Evolutionary conservation across 768 basidiomycete genomes (phyloP).

Genomic region (Chiua virens): DNA sequence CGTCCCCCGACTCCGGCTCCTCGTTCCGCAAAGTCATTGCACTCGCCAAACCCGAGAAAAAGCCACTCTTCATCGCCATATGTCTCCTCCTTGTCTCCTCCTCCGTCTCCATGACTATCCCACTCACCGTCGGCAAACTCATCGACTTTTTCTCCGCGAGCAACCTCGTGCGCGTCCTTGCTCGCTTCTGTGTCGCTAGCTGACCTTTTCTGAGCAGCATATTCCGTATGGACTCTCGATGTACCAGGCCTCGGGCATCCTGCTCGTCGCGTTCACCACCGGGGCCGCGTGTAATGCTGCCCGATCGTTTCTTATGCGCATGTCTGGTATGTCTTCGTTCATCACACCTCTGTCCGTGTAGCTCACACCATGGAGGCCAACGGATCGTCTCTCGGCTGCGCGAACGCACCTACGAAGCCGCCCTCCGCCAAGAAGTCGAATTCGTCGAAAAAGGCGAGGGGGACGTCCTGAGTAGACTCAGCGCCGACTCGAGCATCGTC

Average conservation of each 20-base stretch:
- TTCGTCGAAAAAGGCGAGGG: constrained; percentile 92
- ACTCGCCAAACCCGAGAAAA: constrained; percentile 81
- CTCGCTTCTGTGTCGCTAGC: not conserved
- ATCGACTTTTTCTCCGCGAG: constrained; percentile 88
- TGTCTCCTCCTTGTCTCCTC: constrained; percentile 85
- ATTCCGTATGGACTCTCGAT: constrained; percentile 80
- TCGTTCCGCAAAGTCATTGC: constrained; percentile 74
- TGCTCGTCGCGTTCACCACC: constrained; percentile 78
- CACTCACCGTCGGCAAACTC: constrained; percentile 88
- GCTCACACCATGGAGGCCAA: constrained; percentile 48
- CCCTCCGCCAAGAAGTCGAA: constrained; percentile 87
- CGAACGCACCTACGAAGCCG: constrained; percentile 79
- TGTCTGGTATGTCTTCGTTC: constrained; percentile 55
- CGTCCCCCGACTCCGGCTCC: constrained; percentile 46
- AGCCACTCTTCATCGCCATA: constrained; percentile 71
- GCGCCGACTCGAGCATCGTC: constrained; percentile 89
- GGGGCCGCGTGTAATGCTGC: constrained; percentile 88
- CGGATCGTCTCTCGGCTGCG: constrained; percentile 88
- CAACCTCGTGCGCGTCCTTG: constrained; percentile 50
- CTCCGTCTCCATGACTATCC: constrained; percentile 87
- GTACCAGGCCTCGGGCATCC: constrained; percentile 72
- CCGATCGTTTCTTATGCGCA: constrained; percentile 80
- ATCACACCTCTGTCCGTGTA: too few species aligned
- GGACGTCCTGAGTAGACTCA: constrained; percentile 88
- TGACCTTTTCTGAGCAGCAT: constrained; percentile 40